phyloP scores from a whole-genome alignment of 129 eudicot genomes.

The Flaveria robusta region DNA sequence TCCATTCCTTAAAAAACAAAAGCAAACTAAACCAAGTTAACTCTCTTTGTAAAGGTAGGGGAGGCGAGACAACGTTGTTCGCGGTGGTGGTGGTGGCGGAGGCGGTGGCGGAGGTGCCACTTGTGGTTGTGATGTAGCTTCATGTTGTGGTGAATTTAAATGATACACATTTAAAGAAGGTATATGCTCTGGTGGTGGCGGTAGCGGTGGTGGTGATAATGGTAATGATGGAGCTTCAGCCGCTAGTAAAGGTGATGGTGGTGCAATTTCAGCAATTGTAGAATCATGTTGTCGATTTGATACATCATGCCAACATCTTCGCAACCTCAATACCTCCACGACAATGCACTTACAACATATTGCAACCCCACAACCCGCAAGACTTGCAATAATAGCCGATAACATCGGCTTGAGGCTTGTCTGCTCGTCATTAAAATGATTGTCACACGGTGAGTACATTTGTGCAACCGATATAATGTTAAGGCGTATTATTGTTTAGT shows the following conservation, averaged over 20 bases:
- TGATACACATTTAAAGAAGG: constrained; percentile 16
- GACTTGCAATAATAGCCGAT: constrained; percentile 66
- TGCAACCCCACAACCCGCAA: constrained; percentile 79
- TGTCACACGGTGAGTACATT: background rate
- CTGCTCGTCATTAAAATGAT: constrained; percentile 32
- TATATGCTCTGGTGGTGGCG: constrained; percentile 25
- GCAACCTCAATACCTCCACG: constrained; percentile 68
- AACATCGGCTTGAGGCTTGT: constrained; percentile 57
- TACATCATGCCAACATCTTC: constrained; percentile 37
- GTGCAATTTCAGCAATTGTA: constrained; percentile 12
- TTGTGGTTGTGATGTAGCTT: constrained; percentile 12
- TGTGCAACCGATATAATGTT: too few species aligned
- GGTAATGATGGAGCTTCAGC: constrained; percentile 7
- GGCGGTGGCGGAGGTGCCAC: background rate
- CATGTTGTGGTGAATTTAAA: constrained; percentile 20
- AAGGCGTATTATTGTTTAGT: background rate
- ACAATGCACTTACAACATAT: constrained; percentile 73
- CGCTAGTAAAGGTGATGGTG: constrained; percentile 24
- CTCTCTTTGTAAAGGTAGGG: background rate
- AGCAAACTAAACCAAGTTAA: background rate
- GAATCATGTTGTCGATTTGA: constrained; percentile 27
- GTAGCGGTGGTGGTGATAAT: background rate
- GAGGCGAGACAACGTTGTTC: background rate
- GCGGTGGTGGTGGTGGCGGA: constrained; percentile 2
- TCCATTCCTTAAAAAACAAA: background rate